A percentile compares a stretch with the other conserved stretches of the same genome.
Conservation (phyloP, 345 rosid genomes). For the Cochlearia excelsa region DNA sequence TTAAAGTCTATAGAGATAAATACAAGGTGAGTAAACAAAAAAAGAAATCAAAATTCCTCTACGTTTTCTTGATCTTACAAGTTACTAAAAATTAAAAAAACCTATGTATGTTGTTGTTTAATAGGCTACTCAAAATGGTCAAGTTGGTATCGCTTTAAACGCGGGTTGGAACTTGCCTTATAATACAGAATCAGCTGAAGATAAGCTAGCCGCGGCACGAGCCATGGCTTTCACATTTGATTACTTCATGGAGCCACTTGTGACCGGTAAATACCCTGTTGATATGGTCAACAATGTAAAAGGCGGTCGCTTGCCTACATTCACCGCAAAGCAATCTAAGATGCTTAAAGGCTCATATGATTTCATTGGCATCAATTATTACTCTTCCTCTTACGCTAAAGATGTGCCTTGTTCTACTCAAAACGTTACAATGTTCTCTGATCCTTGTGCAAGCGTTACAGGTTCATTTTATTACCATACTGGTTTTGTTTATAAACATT, state of each 20-base stretch:
- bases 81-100: neutral
- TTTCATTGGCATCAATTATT: constrained; percentile 60
- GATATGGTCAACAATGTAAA: constrained; percentile 41
- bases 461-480: constrained; percentile 27
- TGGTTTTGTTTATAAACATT: neutral
- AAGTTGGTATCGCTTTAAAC: constrained; percentile 40
- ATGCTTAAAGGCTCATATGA: constrained; percentile 53
- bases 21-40: constrained; percentile 25
- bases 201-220: constrained; percentile 39
- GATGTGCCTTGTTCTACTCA: constrained; percentile 21
- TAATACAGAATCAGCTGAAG: constrained; percentile 21
- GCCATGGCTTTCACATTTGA: constrained; percentile 49
- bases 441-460: constrained; percentile 37
- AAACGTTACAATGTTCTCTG: constrained; percentile 42
- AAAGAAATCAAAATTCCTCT: too few relatives aligned
- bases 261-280: constrained; percentile 48
- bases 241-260: constrained; percentile 50
- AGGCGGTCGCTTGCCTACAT: constrained; percentile 46
- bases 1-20: constrained; percentile 35
- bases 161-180: constrained; percentile 44
- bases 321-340: constrained; percentile 46
- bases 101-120: neutral
- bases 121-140: constrained; percentile 43
- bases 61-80: too few relatives aligned
- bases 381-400: constrained; percentile 44